phyloP scores from a whole-genome alignment of 1,284 basidiomycete genomes.

The Trichosporon asahii region DNA sequence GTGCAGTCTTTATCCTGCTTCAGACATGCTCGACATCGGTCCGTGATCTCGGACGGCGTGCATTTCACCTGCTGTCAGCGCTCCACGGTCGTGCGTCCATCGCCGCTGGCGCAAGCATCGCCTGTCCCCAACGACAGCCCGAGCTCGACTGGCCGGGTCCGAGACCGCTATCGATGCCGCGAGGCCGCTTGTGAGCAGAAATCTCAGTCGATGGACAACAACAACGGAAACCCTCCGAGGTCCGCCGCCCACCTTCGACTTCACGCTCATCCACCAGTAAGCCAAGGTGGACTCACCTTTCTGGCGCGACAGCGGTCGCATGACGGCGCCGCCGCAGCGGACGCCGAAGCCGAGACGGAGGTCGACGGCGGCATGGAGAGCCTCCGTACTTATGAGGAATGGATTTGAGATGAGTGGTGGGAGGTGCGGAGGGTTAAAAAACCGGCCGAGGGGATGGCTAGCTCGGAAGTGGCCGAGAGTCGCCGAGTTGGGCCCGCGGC shows the following conservation, averaged over 20 bases:
- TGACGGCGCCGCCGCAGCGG: background rate
- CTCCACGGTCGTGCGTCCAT: too few species aligned
- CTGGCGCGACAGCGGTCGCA: background rate
- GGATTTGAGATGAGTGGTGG: background rate
- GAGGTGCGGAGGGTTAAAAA: background rate
- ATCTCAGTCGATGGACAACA: too few species aligned
- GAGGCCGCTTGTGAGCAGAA: too few species aligned
- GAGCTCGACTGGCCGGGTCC: too few species aligned
- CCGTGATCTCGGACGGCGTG: background rate
- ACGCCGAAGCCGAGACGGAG: background rate
- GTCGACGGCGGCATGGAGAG: background rate
- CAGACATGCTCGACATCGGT: background rate
- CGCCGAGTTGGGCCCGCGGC: background rate
- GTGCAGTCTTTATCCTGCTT: slow-evolving; percentile 16
- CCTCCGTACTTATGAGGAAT: background rate
- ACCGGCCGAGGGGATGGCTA: background rate
- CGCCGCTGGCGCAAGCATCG: too few species aligned
- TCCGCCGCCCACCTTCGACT: background rate
- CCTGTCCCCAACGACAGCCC: too few species aligned
- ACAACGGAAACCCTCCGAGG: background rate
- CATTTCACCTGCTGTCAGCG: background rate
- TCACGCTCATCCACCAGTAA: background rate
- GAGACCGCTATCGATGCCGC: too few species aligned
- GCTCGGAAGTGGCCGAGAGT: background rate
- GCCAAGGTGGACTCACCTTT: background rate